Conservation (phyloP, 2,329 filamentous ascomycete genomes). For the Ophiostoma australiae region DNA sequence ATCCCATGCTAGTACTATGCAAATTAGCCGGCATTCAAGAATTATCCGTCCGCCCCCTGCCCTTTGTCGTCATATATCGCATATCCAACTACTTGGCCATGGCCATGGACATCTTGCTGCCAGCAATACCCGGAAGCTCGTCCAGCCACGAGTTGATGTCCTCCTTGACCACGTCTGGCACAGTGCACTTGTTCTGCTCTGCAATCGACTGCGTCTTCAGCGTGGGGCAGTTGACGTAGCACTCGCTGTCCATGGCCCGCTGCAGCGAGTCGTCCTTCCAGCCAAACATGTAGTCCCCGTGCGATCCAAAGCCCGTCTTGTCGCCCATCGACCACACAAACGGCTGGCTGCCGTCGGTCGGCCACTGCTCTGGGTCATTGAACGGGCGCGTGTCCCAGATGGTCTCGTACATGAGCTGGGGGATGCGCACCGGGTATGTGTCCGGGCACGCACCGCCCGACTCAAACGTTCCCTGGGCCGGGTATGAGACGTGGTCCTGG, state of each 20-base stretch:
- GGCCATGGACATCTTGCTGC: neutral
- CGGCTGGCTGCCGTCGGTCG: conserved; percentile 34
- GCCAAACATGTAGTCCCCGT: neutral
- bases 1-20: neutral
- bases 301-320: neutral
- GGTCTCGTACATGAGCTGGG: conserved; percentile 41
- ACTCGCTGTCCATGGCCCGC: conserved; percentile 1
- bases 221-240: neutral
- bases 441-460: neutral
- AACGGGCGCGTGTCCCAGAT: conserved; percentile 42
- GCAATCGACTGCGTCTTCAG: neutral
- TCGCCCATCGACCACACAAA: conserved; percentile 30
- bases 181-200: neutral
- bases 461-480: neutral
- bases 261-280: neutral
- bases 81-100: neutral
- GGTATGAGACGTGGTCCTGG: neutral
- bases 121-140: neutral
- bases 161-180: neutral
- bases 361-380: conserved; percentile 35
- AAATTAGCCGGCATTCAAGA: neutral
- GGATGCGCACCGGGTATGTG: conserved; percentile 30
- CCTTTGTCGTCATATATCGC: neutral
- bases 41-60: neutral
- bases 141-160: neutral